Evolutionary conservation across 2,329 filamentous ascomycete genomes (phyloP), one percentile per base, ranked within the genome.

Genomic region (Fusarium sp.): DNA sequence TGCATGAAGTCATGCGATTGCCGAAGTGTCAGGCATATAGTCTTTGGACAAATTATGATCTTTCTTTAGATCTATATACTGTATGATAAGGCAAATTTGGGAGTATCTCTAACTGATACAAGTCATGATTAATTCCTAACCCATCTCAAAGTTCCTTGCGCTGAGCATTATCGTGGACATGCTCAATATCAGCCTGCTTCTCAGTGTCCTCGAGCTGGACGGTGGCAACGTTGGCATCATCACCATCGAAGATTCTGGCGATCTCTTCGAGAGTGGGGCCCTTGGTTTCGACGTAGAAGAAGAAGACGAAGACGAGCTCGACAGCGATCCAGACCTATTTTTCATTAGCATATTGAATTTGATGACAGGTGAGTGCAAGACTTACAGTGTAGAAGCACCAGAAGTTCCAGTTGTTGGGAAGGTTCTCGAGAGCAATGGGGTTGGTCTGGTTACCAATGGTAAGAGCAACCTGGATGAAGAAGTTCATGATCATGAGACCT

Each of bases 251-350:
- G 76, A 92, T 91, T 73, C 87, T 87, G 27, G 90, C 88, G 45
- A 77, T 77, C 68, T 78, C 75, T 76, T 92, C 90, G 1, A 93
- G 87, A 4, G 90, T 92, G 0, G 89, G 89, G 2, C 90, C 90
- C 74, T 88, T 89, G 12, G 91, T 93, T 81, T 93, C 91, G 56
- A 91, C 85, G 76, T 90, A 91, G 78, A 90, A 86, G 82, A 89
- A 89, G 79, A 85, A 90, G 34, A 91, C 88, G 67, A 91, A 90
- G 50, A 86, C 68, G 43, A 90, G 80, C 79, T 91, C 87, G 73
- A 65, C 62, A 5, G 62, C 51, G n/a, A 65, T 65, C 62, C 62
- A 65, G 15, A 65, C 62, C 62, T 64, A 11, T 29, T 42, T 18
- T 0, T 27, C 0, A 7, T 64, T 64, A 64, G 59, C 22, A 3